Evolutionary conservation across 306 rosid genomes (phyloP).

Genomic region (Quillaja saponaria): DNA sequence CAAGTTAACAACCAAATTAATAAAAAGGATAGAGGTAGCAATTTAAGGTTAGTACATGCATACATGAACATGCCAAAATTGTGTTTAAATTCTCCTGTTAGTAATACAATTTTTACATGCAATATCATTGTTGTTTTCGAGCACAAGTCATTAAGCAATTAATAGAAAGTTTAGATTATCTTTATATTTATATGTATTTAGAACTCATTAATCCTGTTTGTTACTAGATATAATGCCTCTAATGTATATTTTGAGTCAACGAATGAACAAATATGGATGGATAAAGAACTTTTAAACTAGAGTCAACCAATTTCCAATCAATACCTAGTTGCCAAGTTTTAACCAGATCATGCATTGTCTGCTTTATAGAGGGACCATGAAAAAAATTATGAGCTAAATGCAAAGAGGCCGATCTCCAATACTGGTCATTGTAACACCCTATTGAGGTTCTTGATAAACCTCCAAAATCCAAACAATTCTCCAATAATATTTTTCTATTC

Average conservation of each 20-base stretch:
- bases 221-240: background rate
- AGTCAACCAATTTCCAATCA: slow-evolving; percentile 8
- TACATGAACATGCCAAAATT: slow-evolving; percentile 18
- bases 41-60: slow-evolving; percentile 1
- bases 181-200: too few species aligned
- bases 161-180: too few species aligned
- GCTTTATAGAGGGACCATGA: slow-evolving; percentile 2
- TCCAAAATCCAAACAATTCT: too few species aligned
- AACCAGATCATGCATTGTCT: slow-evolving; percentile 4
- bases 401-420: slow-evolving; percentile 20
- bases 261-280: background rate
- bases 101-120: too few species aligned
- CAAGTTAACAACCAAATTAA: too few species aligned
- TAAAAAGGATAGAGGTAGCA: too few species aligned
- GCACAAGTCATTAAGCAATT: too few species aligned
- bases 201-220: too few species aligned
- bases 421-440: slow-evolving; percentile 22
- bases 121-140: too few species aligned
- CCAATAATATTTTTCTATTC: too few species aligned
- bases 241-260: slow-evolving; percentile 6
- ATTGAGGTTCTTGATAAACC: background rate
- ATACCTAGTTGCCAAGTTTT: slow-evolving; percentile 1
- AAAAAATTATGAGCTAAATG: slow-evolving; percentile 3
- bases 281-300: slow-evolving; percentile 9
- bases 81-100: background rate